Evolutionary conservation across 345 rosid species (phyloP), one percentile per base, ranked within the genome.

Genomic region (Zanthoxylum bungeanum): DNA sequence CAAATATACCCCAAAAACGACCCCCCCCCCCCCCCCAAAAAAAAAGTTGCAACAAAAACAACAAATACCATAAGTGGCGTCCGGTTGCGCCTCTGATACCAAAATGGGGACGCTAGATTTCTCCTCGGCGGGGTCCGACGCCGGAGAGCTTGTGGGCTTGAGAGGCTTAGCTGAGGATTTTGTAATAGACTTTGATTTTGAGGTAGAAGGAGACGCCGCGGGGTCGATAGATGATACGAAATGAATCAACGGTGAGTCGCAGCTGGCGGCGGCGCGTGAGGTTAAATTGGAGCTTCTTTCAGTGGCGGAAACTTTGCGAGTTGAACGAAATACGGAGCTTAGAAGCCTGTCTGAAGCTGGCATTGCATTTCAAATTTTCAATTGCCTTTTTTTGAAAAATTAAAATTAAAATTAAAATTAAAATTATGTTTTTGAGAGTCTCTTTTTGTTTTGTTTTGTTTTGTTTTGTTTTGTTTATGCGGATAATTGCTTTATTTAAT

Each of bases 301-400:
- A 36, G 62, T 11, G 4, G 33, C 3, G 30, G 64, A 3, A 12
- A 25, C 3, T 51, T 75, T 71, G 7, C 40, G 9, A 14, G 63
- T 72, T 4, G 71, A n/a, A 27, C 73, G 81, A 60, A 81, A 55
- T 22, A 87, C 22, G 9, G 78, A 55, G 64, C 63, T 53, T 19
- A 85, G 60, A 49, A 31, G 28, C 17, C 73, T 71, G 70, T 69
- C 58, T 34, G 66, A 75, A 52, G 80, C 30, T 27, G 61, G 47
- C 52, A 42, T 24, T 78, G 66, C 85, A 79, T 79, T 75, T 73
- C n/a, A n/a, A n/a, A n/a, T n/a, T n/a, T n/a, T n/a, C n/a, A n/a
- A n/a, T n/a, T n/a, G n/a, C n/a, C n/a, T n/a, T n/a, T n/a, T n/a
- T n/a, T n/a, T n/a, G n/a, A n/a, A n/a, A n/a, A n/a, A n/a, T n/a